These are phyloP conservation scores for Parascedosporium putredinis DNA, from an alignment of 2,329 filamentous ascomycete genomes.

Conservation along the genomic window DNA sequence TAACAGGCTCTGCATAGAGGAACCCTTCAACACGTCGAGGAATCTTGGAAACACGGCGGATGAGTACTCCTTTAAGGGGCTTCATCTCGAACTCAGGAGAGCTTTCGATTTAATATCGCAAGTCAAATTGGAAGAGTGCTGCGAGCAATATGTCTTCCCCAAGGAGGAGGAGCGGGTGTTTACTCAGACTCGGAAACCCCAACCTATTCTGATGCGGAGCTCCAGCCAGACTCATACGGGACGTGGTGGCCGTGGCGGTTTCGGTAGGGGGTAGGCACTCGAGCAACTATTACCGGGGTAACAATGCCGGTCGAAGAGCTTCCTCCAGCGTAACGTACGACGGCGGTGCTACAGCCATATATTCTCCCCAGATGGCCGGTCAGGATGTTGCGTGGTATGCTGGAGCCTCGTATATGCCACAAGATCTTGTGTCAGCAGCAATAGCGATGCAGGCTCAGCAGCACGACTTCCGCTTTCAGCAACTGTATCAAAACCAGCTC, in stretches of 20 bases:
- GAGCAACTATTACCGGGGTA: slow-evolving; percentile 28
- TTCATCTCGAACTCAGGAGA: slow-evolving; percentile 80
- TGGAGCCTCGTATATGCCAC: background rate
- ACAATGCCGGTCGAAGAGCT: slow-evolving; percentile 37
- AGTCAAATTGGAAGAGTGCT: slow-evolving; percentile 71
- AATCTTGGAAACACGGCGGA: slow-evolving; percentile 96
- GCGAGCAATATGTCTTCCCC: slow-evolving; percentile 80
- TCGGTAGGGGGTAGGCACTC: slow-evolving; percentile 37
- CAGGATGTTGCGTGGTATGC: slow-evolving; percentile 6
- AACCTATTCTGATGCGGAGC: slow-evolving; percentile 48
- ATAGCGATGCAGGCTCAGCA: slow-evolving; percentile 19
- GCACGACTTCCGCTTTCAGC: slow-evolving; percentile 10
- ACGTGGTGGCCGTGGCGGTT: slow-evolving; percentile 22
- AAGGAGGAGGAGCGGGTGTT: slow-evolving; percentile 63
- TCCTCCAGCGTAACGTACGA: slow-evolving; percentile 46
- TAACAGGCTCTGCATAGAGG: slow-evolving; percentile 86
- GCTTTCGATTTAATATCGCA: slow-evolving; percentile 76
- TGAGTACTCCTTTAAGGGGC: slow-evolving; percentile 82
- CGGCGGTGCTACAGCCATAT: slow-evolving; percentile 5
- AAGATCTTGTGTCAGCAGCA: background rate
- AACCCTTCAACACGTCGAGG: slow-evolving; percentile 82
- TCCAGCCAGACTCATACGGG: slow-evolving; percentile 47
- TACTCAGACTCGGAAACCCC: slow-evolving; percentile 34
- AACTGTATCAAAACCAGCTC: slow-evolving; percentile 13
- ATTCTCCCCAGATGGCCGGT: slow-evolving; percentile 3